These are phyloP conservation scores for Nemania diffusa DNA, from an alignment of 2,329 filamentous ascomycete species.

Conservation along the genomic window DNA sequence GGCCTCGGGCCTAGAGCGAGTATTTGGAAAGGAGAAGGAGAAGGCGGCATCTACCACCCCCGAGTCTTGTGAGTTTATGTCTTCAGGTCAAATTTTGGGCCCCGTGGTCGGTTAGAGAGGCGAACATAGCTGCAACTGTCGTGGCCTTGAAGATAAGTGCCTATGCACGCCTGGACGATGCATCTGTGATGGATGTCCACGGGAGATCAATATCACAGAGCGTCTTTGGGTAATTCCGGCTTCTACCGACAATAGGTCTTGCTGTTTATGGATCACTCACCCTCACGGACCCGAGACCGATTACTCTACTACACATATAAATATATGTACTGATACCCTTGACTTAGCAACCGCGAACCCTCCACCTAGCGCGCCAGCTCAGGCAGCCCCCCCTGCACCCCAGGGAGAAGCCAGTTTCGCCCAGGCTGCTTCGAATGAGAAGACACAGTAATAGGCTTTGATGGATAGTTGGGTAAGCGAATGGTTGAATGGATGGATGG, in stretches of 20 bases:
- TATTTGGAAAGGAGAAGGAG: slow-evolving; percentile 66
- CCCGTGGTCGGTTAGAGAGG: slow-evolving; percentile 20
- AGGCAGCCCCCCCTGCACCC: background rate
- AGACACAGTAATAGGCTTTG: slow-evolving; percentile 19
- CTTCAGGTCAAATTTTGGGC: slow-evolving; percentile 31
- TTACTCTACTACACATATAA: background rate
- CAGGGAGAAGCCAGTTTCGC: slow-evolving; percentile 18
- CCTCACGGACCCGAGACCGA: background rate
- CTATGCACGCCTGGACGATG: background rate
- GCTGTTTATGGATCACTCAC: background rate
- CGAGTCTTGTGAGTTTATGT: slow-evolving; percentile 34
- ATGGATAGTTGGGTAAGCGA: slow-evolving; percentile 17
- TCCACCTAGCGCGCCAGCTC: slow-evolving; percentile 7
- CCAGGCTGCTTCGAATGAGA: slow-evolving; percentile 22
- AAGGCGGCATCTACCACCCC: slow-evolving; percentile 38
- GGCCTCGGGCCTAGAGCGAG: slow-evolving; percentile 65
- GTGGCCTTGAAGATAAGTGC: background rate
- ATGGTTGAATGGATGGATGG: slow-evolving; percentile 35
- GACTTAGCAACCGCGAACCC: slow-evolving; percentile 17
- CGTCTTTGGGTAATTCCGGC: background rate
- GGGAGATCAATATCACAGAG: background rate
- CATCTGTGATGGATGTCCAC: background rate
- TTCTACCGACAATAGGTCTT: slow-evolving; percentile 7
- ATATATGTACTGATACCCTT: slow-evolving; percentile 31
- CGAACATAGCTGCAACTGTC: slow-evolving; percentile 26